These are phyloP conservation scores for Cytospora schulzeri DNA, from an alignment of 2,329 filamentous ascomycete genomes.

Conservation along the genomic window DNA sequence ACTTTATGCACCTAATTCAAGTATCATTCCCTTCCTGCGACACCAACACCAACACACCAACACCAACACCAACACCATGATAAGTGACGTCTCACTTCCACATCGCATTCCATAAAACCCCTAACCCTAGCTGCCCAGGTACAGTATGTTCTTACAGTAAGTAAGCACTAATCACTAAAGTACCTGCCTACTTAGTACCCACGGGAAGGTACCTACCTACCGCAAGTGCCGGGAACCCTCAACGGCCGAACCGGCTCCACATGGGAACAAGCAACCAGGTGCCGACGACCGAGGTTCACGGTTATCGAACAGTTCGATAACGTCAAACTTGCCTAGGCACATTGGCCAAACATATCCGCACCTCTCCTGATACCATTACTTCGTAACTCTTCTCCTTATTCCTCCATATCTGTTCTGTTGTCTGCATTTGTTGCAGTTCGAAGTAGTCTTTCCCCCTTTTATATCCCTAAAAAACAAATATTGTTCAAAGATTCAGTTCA, in stretches of 20 bases:
- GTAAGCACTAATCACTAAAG: no score
- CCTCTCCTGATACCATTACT: constrained; percentile 1
- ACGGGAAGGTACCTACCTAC: neutral
- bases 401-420: neutral
- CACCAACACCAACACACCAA: no score
- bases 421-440: neutral
- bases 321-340: neutral
- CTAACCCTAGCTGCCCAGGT: no score
- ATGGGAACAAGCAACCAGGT: constrained; percentile 4
- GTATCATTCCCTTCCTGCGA: no score
- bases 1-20: no score
- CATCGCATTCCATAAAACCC: no score
- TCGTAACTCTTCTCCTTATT: neutral
- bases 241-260: constrained; percentile 14
- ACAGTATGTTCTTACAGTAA: no score
- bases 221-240: neutral
- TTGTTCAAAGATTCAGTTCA: neutral
- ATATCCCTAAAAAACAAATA: neutral
- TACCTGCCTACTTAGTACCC: no score
- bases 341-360: neutral
- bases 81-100: no score
- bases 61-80: no score
- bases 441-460: neutral
- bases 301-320: constrained; percentile 18
- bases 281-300: constrained; percentile 22